phyloP scores from a whole-genome alignment of 73 alveolate species.

The Breviolum minutum region DNA sequence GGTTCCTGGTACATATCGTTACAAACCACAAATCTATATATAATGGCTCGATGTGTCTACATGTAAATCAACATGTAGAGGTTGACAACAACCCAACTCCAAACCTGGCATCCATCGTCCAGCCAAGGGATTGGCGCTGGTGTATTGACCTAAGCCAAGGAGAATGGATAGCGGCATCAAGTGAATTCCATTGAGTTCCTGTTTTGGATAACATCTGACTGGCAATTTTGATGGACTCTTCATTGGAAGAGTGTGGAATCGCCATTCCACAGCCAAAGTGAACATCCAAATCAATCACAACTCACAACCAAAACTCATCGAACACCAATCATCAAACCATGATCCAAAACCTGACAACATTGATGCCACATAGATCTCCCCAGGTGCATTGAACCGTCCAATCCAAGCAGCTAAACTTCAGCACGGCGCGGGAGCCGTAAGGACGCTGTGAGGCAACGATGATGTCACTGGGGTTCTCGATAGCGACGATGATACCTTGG shows the following conservation, averaged over 20 bases:
- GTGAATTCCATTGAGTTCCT: no score
- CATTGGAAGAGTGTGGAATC: not conserved
- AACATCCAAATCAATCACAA: no score
- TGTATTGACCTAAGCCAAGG: conserved; percentile 97
- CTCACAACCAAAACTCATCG: no score
- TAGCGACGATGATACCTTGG: conserved; percentile 97
- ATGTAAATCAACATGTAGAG: no score
- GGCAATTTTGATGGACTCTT: no score
- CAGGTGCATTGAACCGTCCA: not conserved
- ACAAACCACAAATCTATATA: not conserved
- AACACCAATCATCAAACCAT: no score
- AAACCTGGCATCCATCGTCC: conserved; percentile 98
- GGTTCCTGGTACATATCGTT: no score
- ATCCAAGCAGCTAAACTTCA: conserved; percentile 97
- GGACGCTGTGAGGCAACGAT: conserved; percentile 97
- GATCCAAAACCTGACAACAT: no score
- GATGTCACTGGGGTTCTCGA: conserved; percentile 96
- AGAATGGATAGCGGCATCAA: no score
- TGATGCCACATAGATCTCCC: not conserved
- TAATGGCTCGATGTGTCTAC: no score
- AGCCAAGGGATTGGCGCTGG: conserved; percentile 96
- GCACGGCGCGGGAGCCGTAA: conserved; percentile 99
- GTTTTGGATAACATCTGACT: no score
- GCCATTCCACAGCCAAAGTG: not conserved
- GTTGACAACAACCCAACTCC: not conserved